These are phyloP conservation scores for Penicillium waksmanii DNA, from an alignment of 495 filamentous ascomycete species.

Conservation along the genomic window DNA sequence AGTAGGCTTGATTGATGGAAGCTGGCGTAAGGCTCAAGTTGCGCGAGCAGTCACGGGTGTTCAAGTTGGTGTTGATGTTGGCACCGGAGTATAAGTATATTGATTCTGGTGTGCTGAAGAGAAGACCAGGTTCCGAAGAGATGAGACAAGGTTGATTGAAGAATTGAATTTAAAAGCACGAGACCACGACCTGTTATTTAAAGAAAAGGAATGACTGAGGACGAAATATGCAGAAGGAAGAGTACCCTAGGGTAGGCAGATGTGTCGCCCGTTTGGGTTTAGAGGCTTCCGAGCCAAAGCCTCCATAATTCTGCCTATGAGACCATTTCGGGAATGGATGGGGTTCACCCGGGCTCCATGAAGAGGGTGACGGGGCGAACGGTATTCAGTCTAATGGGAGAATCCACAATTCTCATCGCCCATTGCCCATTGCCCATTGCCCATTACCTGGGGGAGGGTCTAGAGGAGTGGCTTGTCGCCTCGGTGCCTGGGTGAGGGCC, in stretches of 20 bases:
- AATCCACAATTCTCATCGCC: background rate
- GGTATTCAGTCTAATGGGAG: background rate
- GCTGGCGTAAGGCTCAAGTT: background rate
- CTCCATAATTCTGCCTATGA: background rate
- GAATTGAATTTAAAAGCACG: slow-evolving; percentile 6
- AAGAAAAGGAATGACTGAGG: slow-evolving; percentile 2
- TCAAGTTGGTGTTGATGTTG: background rate
- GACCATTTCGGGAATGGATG: slow-evolving; percentile 5
- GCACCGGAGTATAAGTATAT: background rate
- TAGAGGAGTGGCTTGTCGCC: slow-evolving; percentile 18
- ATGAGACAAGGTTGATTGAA: slow-evolving; percentile 14
- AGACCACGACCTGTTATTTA: slow-evolving; percentile 3
- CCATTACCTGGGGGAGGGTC: slow-evolving; percentile 14
- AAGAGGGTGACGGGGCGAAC: slow-evolving; percentile 8
- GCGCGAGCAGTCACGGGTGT: background rate
- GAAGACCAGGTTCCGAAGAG: slow-evolving; percentile 2
- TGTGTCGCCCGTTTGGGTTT: slow-evolving; percentile 4
- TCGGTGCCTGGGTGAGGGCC: slow-evolving; percentile 2
- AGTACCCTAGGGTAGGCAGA: slow-evolving; percentile 15
- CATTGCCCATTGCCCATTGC: slow-evolving; percentile 4
- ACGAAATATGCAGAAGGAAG: slow-evolving; percentile 2
- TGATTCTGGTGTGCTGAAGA: background rate
- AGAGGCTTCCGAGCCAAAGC: background rate
- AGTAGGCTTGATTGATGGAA: background rate
- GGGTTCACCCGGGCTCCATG: slow-evolving; percentile 10